Conservation (phyloP, 148 eudicot species). For the Silene conica region DNA sequence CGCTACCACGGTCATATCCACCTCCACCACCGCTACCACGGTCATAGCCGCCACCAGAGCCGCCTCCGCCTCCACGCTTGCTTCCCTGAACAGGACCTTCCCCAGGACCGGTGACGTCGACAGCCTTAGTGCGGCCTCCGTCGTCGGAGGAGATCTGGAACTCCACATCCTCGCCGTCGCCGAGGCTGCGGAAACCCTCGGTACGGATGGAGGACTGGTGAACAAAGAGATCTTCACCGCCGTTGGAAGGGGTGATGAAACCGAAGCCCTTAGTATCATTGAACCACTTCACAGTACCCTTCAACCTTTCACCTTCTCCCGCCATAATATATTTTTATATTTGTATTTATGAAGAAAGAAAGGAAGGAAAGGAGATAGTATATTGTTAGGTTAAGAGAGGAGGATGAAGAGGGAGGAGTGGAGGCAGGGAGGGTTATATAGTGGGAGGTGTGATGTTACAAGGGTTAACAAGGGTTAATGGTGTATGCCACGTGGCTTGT, state of each 20-base stretch:
- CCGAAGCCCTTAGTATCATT: slow-evolving; percentile 51
- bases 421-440: neutral
- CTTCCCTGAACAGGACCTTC: slow-evolving; percentile 37
- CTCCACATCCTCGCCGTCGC: slow-evolving; percentile 47
- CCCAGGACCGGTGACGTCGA: slow-evolving; percentile 44
- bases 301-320: slow-evolving; percentile 17
- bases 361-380: too few relatives aligned
- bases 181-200: slow-evolving; percentile 53
- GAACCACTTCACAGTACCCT: slow-evolving; percentile 55
- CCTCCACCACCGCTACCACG: slow-evolving; percentile 30
- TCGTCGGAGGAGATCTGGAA: slow-evolving; percentile 34
- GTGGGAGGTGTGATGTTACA: neutral
- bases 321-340: neutral
- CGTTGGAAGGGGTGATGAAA: slow-evolving; percentile 48
- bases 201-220: slow-evolving; percentile 52
- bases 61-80: slow-evolving; percentile 38
- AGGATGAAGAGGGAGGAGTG: neutral
- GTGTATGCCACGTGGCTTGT: neutral
- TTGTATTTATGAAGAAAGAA: too few relatives aligned
- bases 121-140: slow-evolving; percentile 51
- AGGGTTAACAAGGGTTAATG: neutral
- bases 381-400: neutral
- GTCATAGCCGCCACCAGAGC: slow-evolving; percentile 23
- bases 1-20: too few relatives aligned
- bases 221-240: slow-evolving; percentile 51